Percentiles rank a stretch among this genome's conserved stretches.
These are phyloP conservation scores for Hypoxylon sp. DNA, from an alignment of 2,329 filamentous ascomycete species.

Conservation along the genomic window DNA sequence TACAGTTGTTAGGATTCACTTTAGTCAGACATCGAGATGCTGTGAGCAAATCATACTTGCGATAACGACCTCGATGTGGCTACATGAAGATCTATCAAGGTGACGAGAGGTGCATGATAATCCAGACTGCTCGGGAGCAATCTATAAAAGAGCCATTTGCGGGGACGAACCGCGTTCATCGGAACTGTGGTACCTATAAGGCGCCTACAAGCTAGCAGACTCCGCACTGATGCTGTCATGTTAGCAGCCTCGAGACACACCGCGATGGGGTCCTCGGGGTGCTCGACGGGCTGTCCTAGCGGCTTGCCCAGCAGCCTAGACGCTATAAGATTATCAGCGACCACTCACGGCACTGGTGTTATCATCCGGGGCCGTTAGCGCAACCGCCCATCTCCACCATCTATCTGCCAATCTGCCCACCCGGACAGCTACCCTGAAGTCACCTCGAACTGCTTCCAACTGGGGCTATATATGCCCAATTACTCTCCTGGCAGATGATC, in stretches of 20 bases:
- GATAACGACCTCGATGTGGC: neutral
- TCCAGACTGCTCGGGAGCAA: neutral
- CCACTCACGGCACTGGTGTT: conserved; percentile 35
- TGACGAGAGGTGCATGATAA: conserved; percentile 1
- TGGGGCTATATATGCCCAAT: conserved; percentile 20
- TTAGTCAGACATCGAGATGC: conserved; percentile 23
- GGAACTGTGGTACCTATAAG: conserved; percentile 13
- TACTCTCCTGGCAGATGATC: conserved; percentile 22
- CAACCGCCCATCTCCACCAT: conserved; percentile 11
- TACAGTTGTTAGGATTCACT: no score
- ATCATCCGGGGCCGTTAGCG: conserved; percentile 32
- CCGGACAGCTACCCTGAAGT: neutral
- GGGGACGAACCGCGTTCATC: conserved; percentile 24
- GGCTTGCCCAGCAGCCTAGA: no score
- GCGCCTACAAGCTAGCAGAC: neutral
- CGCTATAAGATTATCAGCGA: conserved; percentile 37
- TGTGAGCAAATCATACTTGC: conserved; percentile 24
- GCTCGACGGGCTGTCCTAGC: no score
- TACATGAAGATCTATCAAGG: conserved; percentile 11
- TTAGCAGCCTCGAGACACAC: conserved; percentile 18
- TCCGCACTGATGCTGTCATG: neutral
- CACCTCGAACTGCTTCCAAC: conserved; percentile 1
- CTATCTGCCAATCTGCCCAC: conserved; percentile 12
- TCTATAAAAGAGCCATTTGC: conserved; percentile 16
- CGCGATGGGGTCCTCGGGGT: no score